Percentiles rank a stretch among this genome's conserved stretches.
phyloP scores from a whole-genome alignment of 257 asterid genomes.

The Forsythia suspensa region DNA sequence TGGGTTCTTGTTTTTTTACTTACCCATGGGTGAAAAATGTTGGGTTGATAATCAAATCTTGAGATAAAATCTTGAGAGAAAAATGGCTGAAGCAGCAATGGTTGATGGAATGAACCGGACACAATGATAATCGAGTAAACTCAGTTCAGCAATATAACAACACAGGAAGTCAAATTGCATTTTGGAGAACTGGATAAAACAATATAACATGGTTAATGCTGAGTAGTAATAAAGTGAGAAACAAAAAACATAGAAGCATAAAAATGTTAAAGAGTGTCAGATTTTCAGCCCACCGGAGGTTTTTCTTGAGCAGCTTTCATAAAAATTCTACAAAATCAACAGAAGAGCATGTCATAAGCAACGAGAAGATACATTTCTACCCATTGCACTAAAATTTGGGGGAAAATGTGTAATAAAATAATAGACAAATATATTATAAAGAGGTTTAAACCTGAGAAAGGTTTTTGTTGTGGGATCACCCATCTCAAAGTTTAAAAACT shows the following conservation, averaged over 20 bases:
- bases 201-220: not conserved
- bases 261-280: slow-evolving; percentile 5
- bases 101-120: slow-evolving; percentile 69
- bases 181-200: slow-evolving; percentile 46
- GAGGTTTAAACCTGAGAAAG: slow-evolving; percentile 62
- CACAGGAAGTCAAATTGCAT: slow-evolving; percentile 59
- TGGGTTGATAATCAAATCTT: slow-evolving; percentile 53
- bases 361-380: not conserved
- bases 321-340: slow-evolving; percentile 59
- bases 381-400: not conserved
- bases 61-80: slow-evolving; percentile 76
- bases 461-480: slow-evolving; percentile 74
- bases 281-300: slow-evolving; percentile 38
- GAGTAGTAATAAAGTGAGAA: not conserved
- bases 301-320: slow-evolving; percentile 59
- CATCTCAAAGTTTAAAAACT: slow-evolving; percentile 58
- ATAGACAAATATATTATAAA: not conserved
- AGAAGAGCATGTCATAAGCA: slow-evolving; percentile 8
- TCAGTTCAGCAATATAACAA: slow-evolving; percentile 73
- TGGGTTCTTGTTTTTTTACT: slow-evolving; percentile 34
- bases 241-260: not conserved
- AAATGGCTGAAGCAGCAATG: slow-evolving; percentile 82
- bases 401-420: not conserved
- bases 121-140: slow-evolving; percentile 67
- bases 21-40: slow-evolving; percentile 69